A percentile compares a stretch with the other conserved stretches of the same genome.
phyloP scores from a whole-genome alignment of 352 stramenopile genomes.

The Globisporangium abappressorium region DNA sequence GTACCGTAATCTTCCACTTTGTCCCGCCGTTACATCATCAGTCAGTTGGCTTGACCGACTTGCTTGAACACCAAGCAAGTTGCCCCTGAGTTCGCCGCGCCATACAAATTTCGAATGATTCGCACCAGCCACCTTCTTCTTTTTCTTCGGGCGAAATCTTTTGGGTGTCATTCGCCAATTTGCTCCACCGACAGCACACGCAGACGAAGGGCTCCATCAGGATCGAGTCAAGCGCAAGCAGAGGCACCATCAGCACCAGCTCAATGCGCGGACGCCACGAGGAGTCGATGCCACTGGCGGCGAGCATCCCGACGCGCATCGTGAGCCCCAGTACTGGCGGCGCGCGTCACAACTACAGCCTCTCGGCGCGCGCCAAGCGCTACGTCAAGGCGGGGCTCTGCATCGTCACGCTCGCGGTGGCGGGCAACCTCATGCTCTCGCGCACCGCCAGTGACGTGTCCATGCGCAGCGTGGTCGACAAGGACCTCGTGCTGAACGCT shows the following conservation, averaged over 20 bases:
- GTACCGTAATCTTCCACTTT: conserved; percentile 3
- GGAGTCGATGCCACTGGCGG: conserved; percentile 35
- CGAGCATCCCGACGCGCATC: conserved; percentile 19
- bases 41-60: not conserved
- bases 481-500: conserved; percentile 3
- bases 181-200: not conserved
- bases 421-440: conserved; percentile 18
- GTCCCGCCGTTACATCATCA: conserved; percentile 1
- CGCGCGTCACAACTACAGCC: conserved; percentile 9
- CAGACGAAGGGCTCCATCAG: not conserved
- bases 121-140: not conserved
- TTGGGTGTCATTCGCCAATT: not conserved
- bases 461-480: conserved; percentile 10
- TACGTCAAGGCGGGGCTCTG: conserved; percentile 18
- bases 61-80: not conserved
- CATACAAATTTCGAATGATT: conserved; percentile 1
- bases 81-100: not conserved
- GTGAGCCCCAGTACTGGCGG: not conserved
- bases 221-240: not conserved
- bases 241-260: conserved; percentile 15
- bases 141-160: conserved; percentile 3
- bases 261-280: conserved; percentile 20
- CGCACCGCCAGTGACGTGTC: conserved; percentile 9
- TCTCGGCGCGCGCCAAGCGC: conserved; percentile 19
- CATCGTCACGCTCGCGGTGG: conserved; percentile 18